Base-by-base conservation (phyloP, 768 basidiomycete species). In the Lactarius sp. region DNA sequence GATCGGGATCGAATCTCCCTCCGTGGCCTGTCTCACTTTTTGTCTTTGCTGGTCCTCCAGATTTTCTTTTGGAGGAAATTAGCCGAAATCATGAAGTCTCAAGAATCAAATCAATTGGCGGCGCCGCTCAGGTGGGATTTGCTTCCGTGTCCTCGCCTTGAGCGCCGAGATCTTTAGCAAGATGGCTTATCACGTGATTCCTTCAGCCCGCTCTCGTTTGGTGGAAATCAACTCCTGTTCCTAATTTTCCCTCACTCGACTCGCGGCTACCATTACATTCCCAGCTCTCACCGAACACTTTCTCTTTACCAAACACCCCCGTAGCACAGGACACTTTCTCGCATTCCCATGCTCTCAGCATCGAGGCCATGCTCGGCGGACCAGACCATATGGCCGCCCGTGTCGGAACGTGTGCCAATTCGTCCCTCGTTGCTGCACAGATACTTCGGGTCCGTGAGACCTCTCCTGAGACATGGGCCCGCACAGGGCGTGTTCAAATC, bases 201-300 rank as follows among this genome's bases (percentile, higher is more conserved):
- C 36, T 49, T 42, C 33, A 78, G 85, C 85, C 87, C 71, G 88
- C 89, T 3, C 78, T 91, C 20, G 90, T 93, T 46, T 92, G 90
- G 88, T 92, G 90, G 89, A 90, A 90, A 75, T 85, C 88, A 1
- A 87, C 85, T 8, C 82, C 89, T 10, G 81, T 89, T 13, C 84
- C 86, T 14, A 85, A 85, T 8, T 78, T 93, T 58, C 87, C 88
- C 27, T 81, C 85, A 18, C 77, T 92, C 55, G 88, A 91, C 70
- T 83, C 90, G 2, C 82, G 84, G 66, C 73, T 84, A n/a, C 83
- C 87, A 0, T 75, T 92, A 7, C 83, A 88, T 69, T 75, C 81
- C 1, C 90, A 90, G 69, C 86, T 92, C 61, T 80, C 82, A 1
- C 75, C 86, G 0, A 82, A 83, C 27, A 80, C 81, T 0, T 90